phyloP scores from a whole-genome alignment of 805 yeast genomes.

The Kazachstania martiniae region DNA sequence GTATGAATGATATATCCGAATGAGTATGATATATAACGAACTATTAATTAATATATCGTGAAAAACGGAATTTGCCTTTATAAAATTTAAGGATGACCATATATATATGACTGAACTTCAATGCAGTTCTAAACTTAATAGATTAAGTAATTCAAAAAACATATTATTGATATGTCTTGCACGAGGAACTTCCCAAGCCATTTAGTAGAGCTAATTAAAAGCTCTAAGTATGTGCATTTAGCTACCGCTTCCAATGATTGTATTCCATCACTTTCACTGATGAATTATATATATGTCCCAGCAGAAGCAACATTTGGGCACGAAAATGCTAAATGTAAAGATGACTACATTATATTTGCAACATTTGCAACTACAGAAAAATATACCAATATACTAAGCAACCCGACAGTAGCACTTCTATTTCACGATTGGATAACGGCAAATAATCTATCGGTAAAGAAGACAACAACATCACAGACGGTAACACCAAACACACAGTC shows the following conservation, averaged over 20 bases:
- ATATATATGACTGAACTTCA: no score
- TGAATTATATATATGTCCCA: slow-evolving; percentile 73
- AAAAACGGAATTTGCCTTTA: no score
- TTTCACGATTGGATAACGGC: slow-evolving; percentile 88
- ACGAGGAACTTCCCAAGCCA: slow-evolving; percentile 29
- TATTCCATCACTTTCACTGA: slow-evolving; percentile 77
- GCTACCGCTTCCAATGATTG: slow-evolving; percentile 63
- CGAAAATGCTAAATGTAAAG: slow-evolving; percentile 18
- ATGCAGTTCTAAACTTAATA: no score
- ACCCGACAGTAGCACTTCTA: slow-evolving; percentile 71
- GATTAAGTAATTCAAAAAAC: no score
- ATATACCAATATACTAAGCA: slow-evolving; percentile 52
- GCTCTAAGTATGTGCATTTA: slow-evolving; percentile 66
- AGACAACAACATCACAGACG: slow-evolving; percentile 20
- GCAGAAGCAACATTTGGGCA: slow-evolving; percentile 30
- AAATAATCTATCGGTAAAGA: slow-evolving; percentile 29
- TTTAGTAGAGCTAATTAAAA: slow-evolving; percentile 38
- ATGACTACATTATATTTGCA: slow-evolving; percentile 54
- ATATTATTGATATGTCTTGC: slow-evolving; percentile 20
- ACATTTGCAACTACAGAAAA: slow-evolving; percentile 66
- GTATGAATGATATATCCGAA: no score
- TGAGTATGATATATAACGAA: no score
- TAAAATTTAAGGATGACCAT: no score
- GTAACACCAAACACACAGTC: slow-evolving; percentile 22
- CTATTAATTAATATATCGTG: no score